Evolutionary conservation across 2,329 filamentous ascomycete genomes (phyloP).

Genomic region (Blumeriella jaapii): DNA sequence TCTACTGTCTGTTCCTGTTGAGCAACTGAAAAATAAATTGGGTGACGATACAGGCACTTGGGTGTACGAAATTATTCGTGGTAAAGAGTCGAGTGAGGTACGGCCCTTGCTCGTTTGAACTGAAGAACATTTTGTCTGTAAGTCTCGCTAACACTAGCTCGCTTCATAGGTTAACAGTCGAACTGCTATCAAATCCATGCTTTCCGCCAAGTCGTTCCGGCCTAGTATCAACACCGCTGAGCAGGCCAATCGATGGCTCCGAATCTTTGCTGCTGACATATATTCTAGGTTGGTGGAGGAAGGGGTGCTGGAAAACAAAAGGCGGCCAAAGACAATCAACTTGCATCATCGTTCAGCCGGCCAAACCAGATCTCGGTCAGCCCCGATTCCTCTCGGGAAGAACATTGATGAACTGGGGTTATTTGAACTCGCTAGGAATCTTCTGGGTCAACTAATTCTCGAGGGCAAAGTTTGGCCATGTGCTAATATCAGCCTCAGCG

Average conservation of each 20-base stretch:
- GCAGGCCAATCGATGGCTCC: slow-evolving; percentile 73
- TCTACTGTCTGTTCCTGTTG: slow-evolving; percentile 58
- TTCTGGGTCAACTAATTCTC: slow-evolving; percentile 65
- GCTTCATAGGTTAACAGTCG: slow-evolving; percentile 56
- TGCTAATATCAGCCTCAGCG: slow-evolving; percentile 75
- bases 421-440: slow-evolving; percentile 62
- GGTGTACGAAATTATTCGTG: slow-evolving; percentile 76
- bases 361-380: slow-evolving; percentile 64
- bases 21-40: slow-evolving; percentile 65
- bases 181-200: slow-evolving; percentile 93
- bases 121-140: no score
- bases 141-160: background rate
- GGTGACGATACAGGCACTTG: slow-evolving; percentile 77
- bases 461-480: slow-evolving; percentile 85
- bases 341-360: slow-evolving; percentile 67
- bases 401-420: slow-evolving; percentile 60
- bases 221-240: slow-evolving; percentile 69
- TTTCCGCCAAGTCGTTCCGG: slow-evolving; percentile 90
- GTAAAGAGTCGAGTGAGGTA: slow-evolving; percentile 67
- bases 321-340: slow-evolving; percentile 75
- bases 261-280: slow-evolving; percentile 87
- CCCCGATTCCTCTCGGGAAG: slow-evolving; percentile 66
- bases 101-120: no score
- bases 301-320: slow-evolving; percentile 75
- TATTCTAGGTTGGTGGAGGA: slow-evolving; percentile 84